Percentiles rank a stretch among this genome's conserved stretches.
Evolutionary conservation across 495 filamentous ascomycete genomes (phyloP).

Genomic region (Neurospora africana): DNA sequence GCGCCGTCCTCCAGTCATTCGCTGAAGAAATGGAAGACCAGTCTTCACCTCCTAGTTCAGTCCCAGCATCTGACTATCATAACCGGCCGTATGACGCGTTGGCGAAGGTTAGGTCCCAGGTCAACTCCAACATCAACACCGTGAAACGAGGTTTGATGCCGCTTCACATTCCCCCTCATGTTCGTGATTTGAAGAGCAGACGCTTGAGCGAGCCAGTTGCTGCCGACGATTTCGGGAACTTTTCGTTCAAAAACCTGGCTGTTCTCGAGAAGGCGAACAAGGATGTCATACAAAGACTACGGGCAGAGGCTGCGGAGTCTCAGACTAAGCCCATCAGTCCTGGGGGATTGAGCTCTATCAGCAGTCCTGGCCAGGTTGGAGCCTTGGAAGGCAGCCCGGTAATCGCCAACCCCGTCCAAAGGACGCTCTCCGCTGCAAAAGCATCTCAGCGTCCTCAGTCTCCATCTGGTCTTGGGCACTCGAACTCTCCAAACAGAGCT

Average conservation of each 20-base stretch:
- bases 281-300: constrained; percentile 91
- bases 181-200: constrained; percentile 76
- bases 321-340: constrained; percentile 44
- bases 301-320: constrained; percentile 71
- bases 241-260: constrained; percentile 93
- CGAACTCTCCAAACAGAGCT: constrained; percentile 73
- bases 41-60: constrained; percentile 53
- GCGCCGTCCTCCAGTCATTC: constrained; percentile 81
- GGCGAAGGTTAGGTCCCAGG: constrained; percentile 77
- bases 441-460: constrained; percentile 69
- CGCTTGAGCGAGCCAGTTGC: constrained; percentile 83
- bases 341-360: constrained; percentile 26
- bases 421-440: constrained; percentile 70
- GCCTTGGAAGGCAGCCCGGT: constrained; percentile 80
- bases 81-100: constrained; percentile 93
- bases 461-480: constrained; percentile 65
- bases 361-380: constrained; percentile 37
- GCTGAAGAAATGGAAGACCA: constrained; percentile 91
- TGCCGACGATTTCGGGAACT: constrained; percentile 88
- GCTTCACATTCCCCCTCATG: constrained; percentile 89
- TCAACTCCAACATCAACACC: constrained; percentile 73
- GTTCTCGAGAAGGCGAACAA: constrained; percentile 98
- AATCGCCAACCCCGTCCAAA: constrained; percentile 64
- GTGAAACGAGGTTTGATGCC: constrained; percentile 86
- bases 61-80: constrained; percentile 56